These are phyloP conservation scores for Leptosphaerulina australis DNA, from an alignment of 2,329 filamentous ascomycete genomes.

Conservation along the genomic window DNA sequence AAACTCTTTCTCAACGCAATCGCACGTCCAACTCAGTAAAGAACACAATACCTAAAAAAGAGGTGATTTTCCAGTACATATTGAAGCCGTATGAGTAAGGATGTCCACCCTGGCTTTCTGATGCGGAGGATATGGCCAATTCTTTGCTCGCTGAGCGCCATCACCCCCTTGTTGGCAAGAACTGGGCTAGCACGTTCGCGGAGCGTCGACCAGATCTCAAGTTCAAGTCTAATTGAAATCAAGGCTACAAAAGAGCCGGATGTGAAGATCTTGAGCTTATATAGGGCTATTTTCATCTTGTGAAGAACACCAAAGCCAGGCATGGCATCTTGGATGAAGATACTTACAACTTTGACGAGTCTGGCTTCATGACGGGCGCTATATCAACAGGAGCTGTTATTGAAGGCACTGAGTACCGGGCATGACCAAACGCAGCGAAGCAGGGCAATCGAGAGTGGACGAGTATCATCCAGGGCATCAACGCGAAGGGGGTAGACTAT, in stretches of 20 bases:
- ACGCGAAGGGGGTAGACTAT: slow-evolving; percentile 2
- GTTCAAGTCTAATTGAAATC: too few species aligned
- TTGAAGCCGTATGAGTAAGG: slow-evolving; percentile 1
- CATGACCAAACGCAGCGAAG: neutral
- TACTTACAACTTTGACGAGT: slow-evolving; percentile 3
- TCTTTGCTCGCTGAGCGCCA: slow-evolving; percentile 1
- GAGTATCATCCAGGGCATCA: slow-evolving; percentile 15
- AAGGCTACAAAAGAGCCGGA: neutral
- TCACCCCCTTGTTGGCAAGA: slow-evolving; percentile 15
- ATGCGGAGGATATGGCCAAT: slow-evolving; percentile 5
- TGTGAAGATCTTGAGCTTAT: slow-evolving; percentile 4
- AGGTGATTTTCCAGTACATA: neutral
- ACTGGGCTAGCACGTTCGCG: slow-evolving; percentile 2
- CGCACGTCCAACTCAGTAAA: neutral
- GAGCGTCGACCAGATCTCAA: slow-evolving; percentile 1
- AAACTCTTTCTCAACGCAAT: neutral
- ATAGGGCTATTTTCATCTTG: neutral
- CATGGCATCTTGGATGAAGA: slow-evolving; percentile 6
- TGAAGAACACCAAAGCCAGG: slow-evolving; percentile 7
- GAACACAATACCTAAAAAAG: neutral
- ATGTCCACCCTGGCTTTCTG: slow-evolving; percentile 1
- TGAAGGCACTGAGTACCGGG: neutral
- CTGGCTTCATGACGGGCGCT: neutral
- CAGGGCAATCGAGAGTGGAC: slow-evolving; percentile 17
- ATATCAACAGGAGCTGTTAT: neutral